Base-by-base conservation (phyloP, 2,329 filamentous ascomycete genomes). In the Pseudocercospora macadamiae region DNA sequence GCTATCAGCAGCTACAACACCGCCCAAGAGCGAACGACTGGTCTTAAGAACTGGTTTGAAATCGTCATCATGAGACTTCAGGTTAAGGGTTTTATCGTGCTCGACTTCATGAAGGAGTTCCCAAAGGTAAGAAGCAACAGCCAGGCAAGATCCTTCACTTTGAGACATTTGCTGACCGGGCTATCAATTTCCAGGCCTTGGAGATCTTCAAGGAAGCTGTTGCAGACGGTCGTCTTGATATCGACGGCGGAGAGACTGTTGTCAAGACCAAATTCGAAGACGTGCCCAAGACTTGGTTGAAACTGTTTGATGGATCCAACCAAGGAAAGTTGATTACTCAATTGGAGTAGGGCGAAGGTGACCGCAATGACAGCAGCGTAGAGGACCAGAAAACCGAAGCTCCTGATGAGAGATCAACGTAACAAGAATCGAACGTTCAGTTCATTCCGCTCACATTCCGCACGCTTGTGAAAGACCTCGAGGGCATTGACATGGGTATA, bases 1-100 rank as follows among this genome's bases (percentile, higher is more conserved):
- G 80, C 68, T 5, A 90, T 91, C 75, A 86, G 82, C 70, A 82
- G 87, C 72, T 91, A 91, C 74, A 90, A 90, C 73, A 72, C 79
- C 5, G 78, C 68, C 19, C 70, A 79, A 2, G 79, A 79, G 36
- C 54, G 62, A 4, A 67, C 67, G 5, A 65, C 64, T 2, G 72
- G 72, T 12, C 56, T 74, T 21, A 73, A 73, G 65, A 74, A 73
- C 64, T 74, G 71, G 71, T 71, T 73, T 62, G 71, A 73, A 57
- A 63, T 74, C 32, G 68, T 74, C 28, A 66, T 59, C 44, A 73
- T 72, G 68, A 63, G 71, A 4, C 47, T 74, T 9, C 64, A 68
- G 57, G 68, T 71, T 59, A 64, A 68, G 42, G 71, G 72, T 1
- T 72, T 74, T 61, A 74, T 74, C 53, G 69, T 73, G n/a, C 47